Evolutionary conservation across 1,284 basidiomycete species (phyloP).

Genomic region (Vanrija humicola): DNA sequence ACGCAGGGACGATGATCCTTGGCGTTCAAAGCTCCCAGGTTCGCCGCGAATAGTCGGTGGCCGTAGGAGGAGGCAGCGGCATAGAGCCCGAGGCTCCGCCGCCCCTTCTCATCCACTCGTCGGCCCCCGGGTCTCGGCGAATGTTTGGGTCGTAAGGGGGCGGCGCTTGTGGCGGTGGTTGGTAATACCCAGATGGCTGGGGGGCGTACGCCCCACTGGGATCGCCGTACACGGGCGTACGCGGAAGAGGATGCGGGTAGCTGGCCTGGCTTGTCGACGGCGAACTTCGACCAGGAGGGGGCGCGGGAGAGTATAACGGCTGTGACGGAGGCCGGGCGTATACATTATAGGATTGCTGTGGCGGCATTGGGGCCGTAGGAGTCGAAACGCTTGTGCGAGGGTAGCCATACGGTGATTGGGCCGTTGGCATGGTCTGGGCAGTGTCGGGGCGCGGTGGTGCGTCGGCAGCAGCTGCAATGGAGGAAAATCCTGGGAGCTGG

Average conservation of each 20-base stretch:
- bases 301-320: neutral
- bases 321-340: neutral
- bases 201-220: constrained; percentile 1
- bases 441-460: neutral
- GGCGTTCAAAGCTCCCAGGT: constrained; percentile 6
- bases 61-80: neutral
- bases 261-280: neutral
- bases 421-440: neutral
- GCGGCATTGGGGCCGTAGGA: neutral
- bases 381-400: neutral
- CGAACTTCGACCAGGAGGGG: neutral
- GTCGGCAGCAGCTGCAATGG: constrained; percentile 13
- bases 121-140: neutral
- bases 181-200: neutral
- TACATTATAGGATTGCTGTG: neutral
- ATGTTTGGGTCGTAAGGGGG: neutral
- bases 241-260: neutral
- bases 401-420: neutral
- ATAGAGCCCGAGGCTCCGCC: neutral
- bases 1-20: too few species aligned
- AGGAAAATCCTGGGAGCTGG: constrained; percentile 13
- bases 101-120: neutral
- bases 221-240: neutral
- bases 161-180: neutral
- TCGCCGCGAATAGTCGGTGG: constrained; percentile 1